Conservation (phyloP, 1,284 basidiomycete species). For the Boletus mariae region DNA sequence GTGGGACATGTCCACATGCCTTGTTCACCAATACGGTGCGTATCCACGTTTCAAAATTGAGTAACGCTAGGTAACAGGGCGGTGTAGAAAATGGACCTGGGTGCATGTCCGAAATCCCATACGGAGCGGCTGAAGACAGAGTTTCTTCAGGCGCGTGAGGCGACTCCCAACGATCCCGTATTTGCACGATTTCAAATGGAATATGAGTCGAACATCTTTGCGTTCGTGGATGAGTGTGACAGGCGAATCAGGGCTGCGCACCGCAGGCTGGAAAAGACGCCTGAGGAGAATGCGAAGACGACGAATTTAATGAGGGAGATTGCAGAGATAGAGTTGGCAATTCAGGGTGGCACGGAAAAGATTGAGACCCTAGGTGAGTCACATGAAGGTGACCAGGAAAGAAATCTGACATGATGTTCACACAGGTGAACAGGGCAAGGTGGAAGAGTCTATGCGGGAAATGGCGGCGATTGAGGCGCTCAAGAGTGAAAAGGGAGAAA, state of each 20-base stretch:
- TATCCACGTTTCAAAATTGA: conserved; percentile 19
- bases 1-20: conserved; percentile 96
- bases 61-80: conserved; percentile 8
- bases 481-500: conserved; percentile 93
- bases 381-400: conserved; percentile 12
- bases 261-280: conserved; percentile 95
- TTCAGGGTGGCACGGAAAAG: conserved; percentile 97
- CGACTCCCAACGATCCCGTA: conserved; percentile 72
- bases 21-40: conserved; percentile 97
- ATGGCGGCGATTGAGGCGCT: conserved; percentile 96
- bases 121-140: conserved; percentile 93
- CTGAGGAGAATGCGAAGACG: conserved; percentile 98
- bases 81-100: conserved; percentile 97
- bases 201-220: conserved; percentile 93
- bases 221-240: conserved; percentile 98
- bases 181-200: conserved; percentile 87
- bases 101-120: conserved; percentile 96
- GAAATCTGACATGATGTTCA: conserved; percentile 10
- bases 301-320: conserved; percentile 99
- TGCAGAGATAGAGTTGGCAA: conserved; percentile 97
- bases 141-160: conserved; percentile 76
- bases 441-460: conserved; percentile 97
- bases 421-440: conserved; percentile 91
- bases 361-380: conserved; percentile 86
- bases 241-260: conserved; percentile 92